Evolutionary conservation across 306 rosid genomes (phyloP).

Genomic region (Acacia confusa): DNA sequence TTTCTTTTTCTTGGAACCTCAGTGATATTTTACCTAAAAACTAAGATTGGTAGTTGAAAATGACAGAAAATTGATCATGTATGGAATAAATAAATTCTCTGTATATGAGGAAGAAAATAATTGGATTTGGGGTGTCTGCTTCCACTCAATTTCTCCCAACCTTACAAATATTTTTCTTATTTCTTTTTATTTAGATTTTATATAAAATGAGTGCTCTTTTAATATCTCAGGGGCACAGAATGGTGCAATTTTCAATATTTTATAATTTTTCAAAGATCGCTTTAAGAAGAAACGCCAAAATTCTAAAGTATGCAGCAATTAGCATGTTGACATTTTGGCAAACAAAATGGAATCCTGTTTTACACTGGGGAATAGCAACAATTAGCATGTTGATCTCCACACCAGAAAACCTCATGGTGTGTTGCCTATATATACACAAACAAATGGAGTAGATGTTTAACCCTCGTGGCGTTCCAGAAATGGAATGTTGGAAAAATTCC

Average conservation of each 20-base stretch:
- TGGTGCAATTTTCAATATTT: too few species aligned
- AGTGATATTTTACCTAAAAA: too few species aligned
- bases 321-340: neutral
- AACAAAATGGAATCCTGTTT: neutral
- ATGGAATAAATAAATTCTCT: neutral
- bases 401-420: slow-evolving; percentile 6
- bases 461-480: neutral
- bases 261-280: too few species aligned
- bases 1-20: too few species aligned
- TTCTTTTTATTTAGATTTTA: too few species aligned
- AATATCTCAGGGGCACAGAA: too few species aligned
- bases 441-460: neutral
- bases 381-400: slow-evolving; percentile 15
- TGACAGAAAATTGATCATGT: neutral
- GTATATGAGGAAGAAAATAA: neutral
- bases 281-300: too few species aligned
- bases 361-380: neutral
- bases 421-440: slow-evolving; percentile 27
- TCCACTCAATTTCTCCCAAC: too few species aligned
- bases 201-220: too few species aligned
- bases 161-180: too few species aligned
- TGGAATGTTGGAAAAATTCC: slow-evolving; percentile 22
- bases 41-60: neutral
- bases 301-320: too few species aligned
- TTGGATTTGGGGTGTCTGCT: too few species aligned